Conservation (phyloP, 2,329 filamentous ascomycete genomes). For the Podosphaera aphanis region DNA sequence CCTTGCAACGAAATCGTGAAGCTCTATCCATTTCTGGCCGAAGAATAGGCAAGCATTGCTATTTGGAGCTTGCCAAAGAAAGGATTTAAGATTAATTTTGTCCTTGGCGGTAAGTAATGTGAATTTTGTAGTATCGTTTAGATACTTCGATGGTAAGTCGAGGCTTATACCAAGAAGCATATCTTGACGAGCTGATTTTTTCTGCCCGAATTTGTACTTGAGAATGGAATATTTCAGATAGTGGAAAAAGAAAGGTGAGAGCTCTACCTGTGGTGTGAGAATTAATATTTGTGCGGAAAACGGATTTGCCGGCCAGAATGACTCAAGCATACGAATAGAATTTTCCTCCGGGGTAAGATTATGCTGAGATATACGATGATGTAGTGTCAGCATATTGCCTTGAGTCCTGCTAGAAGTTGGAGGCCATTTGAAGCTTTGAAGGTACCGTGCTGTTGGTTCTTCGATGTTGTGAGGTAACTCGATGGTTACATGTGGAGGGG, state of each 20-base stretch:
- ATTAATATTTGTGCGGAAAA: slow-evolving; percentile 54
- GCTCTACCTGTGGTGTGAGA: slow-evolving; percentile 56
- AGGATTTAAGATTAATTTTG: slow-evolving; percentile 17
- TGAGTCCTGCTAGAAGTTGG: slow-evolving; percentile 19
- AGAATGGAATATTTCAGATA: slow-evolving; percentile 62
- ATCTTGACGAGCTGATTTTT: slow-evolving; percentile 22
- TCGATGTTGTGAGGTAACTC: slow-evolving; percentile 59
- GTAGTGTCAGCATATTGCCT: slow-evolving; percentile 39
- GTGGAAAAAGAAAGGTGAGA: slow-evolving; percentile 64
- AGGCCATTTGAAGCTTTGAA: slow-evolving; percentile 47
- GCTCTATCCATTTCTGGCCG: slow-evolving; percentile 65
- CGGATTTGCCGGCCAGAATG: slow-evolving; percentile 55
- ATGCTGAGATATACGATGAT: slow-evolving; percentile 44
- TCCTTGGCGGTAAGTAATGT: slow-evolving; percentile 18
- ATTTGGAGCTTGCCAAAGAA: slow-evolving; percentile 68
- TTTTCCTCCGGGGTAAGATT: slow-evolving; percentile 43
- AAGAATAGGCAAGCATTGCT: slow-evolving; percentile 65
- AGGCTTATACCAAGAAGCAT: slow-evolving; percentile 59
- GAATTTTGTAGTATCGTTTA: slow-evolving; percentile 38
- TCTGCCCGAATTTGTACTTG: slow-evolving; percentile 50
- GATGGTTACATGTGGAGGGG: slow-evolving; percentile 54
- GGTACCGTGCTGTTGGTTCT: slow-evolving; percentile 33
- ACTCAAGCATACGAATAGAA: slow-evolving; percentile 56
- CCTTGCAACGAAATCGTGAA: slow-evolving; percentile 52
- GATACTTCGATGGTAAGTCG: slow-evolving; percentile 39